Evolutionary conservation across 306 rosid species (phyloP).

Genomic region (Ceratonia siliqua): DNA sequence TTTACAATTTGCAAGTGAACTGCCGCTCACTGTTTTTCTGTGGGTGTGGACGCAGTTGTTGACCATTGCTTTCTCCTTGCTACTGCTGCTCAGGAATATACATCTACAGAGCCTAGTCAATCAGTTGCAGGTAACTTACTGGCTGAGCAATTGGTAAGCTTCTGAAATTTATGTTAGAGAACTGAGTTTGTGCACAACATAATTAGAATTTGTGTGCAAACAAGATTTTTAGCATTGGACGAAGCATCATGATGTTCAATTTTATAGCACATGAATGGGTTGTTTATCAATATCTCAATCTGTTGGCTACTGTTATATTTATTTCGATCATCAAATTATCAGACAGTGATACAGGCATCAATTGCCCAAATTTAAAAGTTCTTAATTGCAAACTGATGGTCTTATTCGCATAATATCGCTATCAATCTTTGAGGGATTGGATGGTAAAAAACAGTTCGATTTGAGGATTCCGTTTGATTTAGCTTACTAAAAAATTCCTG

Average conservation of each 20-base stretch:
- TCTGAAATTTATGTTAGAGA: background rate
- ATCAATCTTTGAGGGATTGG: background rate
- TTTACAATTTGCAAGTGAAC: background rate
- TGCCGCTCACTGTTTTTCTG: background rate
- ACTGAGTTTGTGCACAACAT: background rate
- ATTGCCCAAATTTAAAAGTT: background rate
- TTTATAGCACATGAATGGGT: background rate
- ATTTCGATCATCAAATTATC: background rate
- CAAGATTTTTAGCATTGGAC: background rate
- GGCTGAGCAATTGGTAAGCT: background rate
- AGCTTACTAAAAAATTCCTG: background rate
- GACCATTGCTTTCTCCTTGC: slow-evolving; percentile 46
- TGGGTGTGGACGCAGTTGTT: slow-evolving; percentile 51
- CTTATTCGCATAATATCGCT: background rate
- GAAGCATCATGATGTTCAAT: background rate
- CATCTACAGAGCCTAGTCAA: slow-evolving; percentile 57
- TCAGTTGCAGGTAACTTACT: slow-evolving; percentile 56
- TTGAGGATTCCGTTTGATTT: background rate
- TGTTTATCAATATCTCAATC: background rate
- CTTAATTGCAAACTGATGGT: background rate
- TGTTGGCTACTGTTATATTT: background rate
- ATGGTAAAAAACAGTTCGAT: background rate
- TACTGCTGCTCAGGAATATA: slow-evolving; percentile 56
- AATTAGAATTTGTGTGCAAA: background rate
- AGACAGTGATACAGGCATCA: background rate